phyloP scores from a whole-genome alignment of 2,329 filamentous ascomycete genomes.

The Pseudocercospora cruenta region DNA sequence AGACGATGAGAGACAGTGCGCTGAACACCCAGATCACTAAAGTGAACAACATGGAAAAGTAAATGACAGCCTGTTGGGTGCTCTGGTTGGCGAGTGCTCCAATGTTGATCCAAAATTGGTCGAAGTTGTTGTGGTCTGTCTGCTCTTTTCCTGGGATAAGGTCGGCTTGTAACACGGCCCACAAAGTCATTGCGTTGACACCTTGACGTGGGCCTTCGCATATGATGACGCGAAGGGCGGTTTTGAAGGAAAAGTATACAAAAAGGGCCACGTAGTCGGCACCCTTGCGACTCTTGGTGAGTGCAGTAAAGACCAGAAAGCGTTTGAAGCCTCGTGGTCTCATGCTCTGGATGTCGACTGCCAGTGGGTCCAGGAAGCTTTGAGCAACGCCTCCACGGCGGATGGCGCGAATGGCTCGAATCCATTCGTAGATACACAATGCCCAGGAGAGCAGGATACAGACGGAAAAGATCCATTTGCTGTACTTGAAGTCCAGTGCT shows the following conservation, averaged over 20 bases:
- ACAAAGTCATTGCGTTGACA: slow-evolving; percentile 86
- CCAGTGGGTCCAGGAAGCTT: slow-evolving; percentile 86
- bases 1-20: slow-evolving; percentile 71
- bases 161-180: slow-evolving; percentile 77
- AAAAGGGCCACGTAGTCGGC: slow-evolving; percentile 89
- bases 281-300: slow-evolving; percentile 90
- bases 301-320: slow-evolving; percentile 87
- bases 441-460: slow-evolving; percentile 91
- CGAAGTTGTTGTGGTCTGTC: slow-evolving; percentile 65
- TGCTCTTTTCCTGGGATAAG: slow-evolving; percentile 58
- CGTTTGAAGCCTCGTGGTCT: slow-evolving; percentile 82
- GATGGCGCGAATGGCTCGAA: slow-evolving; percentile 80
- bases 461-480: slow-evolving; percentile 92
- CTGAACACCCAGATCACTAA: slow-evolving; percentile 86
- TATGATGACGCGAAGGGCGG: slow-evolving; percentile 84
- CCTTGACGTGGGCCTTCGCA: slow-evolving; percentile 91
- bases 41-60: slow-evolving; percentile 92
- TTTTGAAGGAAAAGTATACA: slow-evolving; percentile 82
- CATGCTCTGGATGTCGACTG: slow-evolving; percentile 81
- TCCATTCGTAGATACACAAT: slow-evolving; percentile 77
- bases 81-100: slow-evolving; percentile 71
- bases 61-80: slow-evolving; percentile 76
- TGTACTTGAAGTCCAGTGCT: slow-evolving; percentile 72
- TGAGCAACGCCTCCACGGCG: slow-evolving; percentile 83
- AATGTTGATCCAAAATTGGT: slow-evolving; percentile 83